Percentiles rank a stretch among this genome's conserved stretches.
These are phyloP conservation scores for Xylaria sp. DNA, from an alignment of 2,329 filamentous ascomycete species.

Conservation along the genomic window DNA sequence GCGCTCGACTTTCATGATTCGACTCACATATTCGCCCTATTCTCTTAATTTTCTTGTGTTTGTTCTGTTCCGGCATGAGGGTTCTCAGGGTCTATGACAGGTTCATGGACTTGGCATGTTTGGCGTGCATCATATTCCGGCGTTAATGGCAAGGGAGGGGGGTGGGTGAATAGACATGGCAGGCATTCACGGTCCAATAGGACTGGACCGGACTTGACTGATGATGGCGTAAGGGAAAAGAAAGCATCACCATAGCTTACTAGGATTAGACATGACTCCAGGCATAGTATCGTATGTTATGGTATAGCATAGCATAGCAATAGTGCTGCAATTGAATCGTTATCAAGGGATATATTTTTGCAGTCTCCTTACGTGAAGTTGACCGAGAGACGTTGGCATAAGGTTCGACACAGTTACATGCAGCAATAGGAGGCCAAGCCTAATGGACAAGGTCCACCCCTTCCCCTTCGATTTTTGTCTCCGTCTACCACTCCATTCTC, in stretches of 20 bases:
- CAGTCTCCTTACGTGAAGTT: too few species aligned
- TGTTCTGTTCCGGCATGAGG: neutral
- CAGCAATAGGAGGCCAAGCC: too few species aligned
- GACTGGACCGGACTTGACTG: neutral
- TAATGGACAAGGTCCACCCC: too few species aligned
- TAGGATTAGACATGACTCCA: slow-evolving; percentile 12
- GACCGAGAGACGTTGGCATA: too few species aligned
- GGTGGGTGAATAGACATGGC: neutral
- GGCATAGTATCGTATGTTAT: slow-evolving; percentile 16
- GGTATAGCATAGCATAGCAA: slow-evolving; percentile 7
- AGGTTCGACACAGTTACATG: too few species aligned
- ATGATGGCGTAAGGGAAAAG: neutral
- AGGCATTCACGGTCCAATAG: neutral
- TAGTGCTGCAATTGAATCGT: neutral
- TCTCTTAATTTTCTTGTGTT: neutral
- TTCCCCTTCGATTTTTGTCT: too few species aligned
- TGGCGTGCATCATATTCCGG: slow-evolving; percentile 2
- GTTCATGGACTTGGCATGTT: slow-evolving; percentile 12
- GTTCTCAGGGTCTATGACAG: slow-evolving; percentile 3
- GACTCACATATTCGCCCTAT: neutral
- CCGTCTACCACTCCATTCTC: too few species aligned
- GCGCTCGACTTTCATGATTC: neutral
- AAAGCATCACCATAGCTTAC: slow-evolving; percentile 5
- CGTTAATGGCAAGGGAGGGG: slow-evolving; percentile 3
- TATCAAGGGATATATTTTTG: too few species aligned